Conservation (phyloP, 1,284 basidiomycete genomes). For the Ganoderma sinense region DNA sequence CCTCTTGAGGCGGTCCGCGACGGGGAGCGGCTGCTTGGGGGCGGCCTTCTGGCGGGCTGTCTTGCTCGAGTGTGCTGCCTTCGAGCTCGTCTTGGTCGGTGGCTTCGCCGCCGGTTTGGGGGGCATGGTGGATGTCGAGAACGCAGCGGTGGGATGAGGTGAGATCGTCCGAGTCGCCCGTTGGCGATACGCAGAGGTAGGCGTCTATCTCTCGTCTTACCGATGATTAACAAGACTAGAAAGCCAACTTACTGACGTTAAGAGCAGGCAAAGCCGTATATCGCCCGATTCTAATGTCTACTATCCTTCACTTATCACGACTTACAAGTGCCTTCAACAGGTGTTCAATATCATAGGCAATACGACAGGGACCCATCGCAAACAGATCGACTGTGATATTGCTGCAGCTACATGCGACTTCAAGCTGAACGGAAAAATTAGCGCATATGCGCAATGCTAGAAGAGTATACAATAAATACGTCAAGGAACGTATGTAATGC, state of each 20-base stretch:
- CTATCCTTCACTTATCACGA: too few species aligned
- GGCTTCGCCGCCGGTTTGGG: slow-evolving; percentile 18
- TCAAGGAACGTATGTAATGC: background rate
- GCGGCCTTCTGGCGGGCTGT: slow-evolving; percentile 19
- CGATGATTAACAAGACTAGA: background rate
- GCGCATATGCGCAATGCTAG: background rate
- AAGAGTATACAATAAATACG: slow-evolving; percentile 6
- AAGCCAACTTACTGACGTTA: too few species aligned
- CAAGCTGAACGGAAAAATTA: background rate
- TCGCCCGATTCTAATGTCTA: too few species aligned
- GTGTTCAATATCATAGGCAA: too few species aligned
- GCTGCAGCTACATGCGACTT: background rate
- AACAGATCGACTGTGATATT: background rate
- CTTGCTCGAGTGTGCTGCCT: background rate
- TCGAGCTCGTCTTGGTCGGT: background rate
- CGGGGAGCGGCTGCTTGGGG: slow-evolving; percentile 58
- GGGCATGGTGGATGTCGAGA: slow-evolving; percentile 16
- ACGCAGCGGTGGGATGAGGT: background rate
- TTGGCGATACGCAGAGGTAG: background rate
- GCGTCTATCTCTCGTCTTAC: background rate
- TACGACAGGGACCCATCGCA: too few species aligned
- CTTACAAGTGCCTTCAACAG: too few species aligned
- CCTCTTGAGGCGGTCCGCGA: slow-evolving; percentile 69
- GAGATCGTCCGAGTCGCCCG: too few species aligned
- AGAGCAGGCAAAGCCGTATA: too few species aligned